phyloP scores from a whole-genome alignment of 805 yeast genomes.

The Zygotorulaspora sp. region DNA sequence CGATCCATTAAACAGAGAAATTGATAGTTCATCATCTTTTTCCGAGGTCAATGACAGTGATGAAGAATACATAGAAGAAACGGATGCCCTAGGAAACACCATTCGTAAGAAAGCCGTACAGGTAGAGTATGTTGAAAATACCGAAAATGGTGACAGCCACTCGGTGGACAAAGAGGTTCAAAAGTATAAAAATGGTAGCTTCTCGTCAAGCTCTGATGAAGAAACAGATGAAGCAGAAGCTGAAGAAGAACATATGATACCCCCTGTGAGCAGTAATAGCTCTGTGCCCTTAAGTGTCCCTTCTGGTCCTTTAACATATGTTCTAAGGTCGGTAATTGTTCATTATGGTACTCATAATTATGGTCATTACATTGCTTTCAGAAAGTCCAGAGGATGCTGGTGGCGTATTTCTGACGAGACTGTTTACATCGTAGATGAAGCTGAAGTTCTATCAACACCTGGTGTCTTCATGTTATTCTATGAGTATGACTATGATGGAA shows the following conservation, averaged over 20 bases:
- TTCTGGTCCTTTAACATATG: conserved; percentile 52
- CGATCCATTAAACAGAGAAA: conserved; percentile 30
- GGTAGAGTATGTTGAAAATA: conserved; percentile 8
- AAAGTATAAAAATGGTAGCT: conserved; percentile 16
- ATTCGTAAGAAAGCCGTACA: conserved; percentile 19
- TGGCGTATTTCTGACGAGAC: conserved; percentile 93
- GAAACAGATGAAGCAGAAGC: conserved; percentile 12
- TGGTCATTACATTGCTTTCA: conserved; percentile 92
- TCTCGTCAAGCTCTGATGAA: conserved; percentile 6
- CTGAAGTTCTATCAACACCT: conserved; percentile 73
- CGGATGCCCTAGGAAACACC: conserved; percentile 35
- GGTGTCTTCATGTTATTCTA: conserved; percentile 94
- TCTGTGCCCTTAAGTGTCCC: conserved; percentile 24
- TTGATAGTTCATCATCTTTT: conserved; percentile 15
- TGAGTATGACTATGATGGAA: conserved; percentile 48
- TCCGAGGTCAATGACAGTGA: conserved; percentile 15
- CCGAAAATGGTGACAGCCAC: conserved; percentile 9
- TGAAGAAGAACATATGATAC: conserved; percentile 9
- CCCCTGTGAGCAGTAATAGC: conserved; percentile 4
- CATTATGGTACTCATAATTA: conserved; percentile 96
- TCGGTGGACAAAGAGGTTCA: conserved; percentile 12
- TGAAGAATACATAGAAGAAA: conserved; percentile 27
- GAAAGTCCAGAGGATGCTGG: conserved; percentile 82
- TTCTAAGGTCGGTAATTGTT: conserved; percentile 78
- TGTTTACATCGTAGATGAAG: conserved; percentile 73